Evolutionary conservation across 177 flowering plant genomes (phyloP).

Genomic region (Tripterygium wilfordii): DNA sequence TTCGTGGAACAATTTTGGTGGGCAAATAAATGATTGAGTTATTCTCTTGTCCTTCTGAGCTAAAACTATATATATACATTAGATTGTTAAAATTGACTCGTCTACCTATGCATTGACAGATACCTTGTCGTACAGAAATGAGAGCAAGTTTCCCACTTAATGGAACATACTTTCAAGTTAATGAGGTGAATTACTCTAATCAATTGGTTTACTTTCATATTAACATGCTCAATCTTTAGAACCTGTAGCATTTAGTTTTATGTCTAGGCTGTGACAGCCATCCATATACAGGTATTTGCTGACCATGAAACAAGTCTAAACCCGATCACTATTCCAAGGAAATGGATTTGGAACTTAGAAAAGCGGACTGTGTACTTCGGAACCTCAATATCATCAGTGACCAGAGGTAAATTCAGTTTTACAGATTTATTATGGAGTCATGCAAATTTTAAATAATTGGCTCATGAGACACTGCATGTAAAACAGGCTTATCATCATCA

Average conservation of each 20-base stretch:
- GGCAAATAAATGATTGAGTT: too few species aligned
- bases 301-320: slow-evolving; percentile 67
- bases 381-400: slow-evolving; percentile 46
- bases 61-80: neutral
- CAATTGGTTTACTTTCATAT: neutral
- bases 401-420: slow-evolving; percentile 40
- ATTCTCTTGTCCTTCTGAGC: neutral
- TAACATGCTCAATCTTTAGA: neutral
- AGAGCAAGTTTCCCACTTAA: slow-evolving; percentile 44
- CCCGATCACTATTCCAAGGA: slow-evolving; percentile 62
- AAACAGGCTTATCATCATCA: slow-evolving; percentile 35
- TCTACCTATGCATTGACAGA: slow-evolving; percentile 20
- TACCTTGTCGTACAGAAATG: slow-evolving; percentile 43
- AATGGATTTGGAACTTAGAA: slow-evolving; percentile 47
- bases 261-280: neutral
- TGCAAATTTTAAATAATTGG: too few species aligned
- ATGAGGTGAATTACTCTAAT: slow-evolving; percentile 29
- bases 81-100: slow-evolving; percentile 1
- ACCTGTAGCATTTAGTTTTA: neutral
- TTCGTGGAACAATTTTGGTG: slow-evolving; percentile 49
- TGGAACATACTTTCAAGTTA: slow-evolving; percentile 59
- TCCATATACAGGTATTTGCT: slow-evolving; percentile 61
- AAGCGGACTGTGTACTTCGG: slow-evolving; percentile 62
- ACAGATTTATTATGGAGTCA: neutral
- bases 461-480: neutral